phyloP scores from a whole-genome alignment of 1,139 yeast genomes.

The Sugiyamaella pinicola region DNA sequence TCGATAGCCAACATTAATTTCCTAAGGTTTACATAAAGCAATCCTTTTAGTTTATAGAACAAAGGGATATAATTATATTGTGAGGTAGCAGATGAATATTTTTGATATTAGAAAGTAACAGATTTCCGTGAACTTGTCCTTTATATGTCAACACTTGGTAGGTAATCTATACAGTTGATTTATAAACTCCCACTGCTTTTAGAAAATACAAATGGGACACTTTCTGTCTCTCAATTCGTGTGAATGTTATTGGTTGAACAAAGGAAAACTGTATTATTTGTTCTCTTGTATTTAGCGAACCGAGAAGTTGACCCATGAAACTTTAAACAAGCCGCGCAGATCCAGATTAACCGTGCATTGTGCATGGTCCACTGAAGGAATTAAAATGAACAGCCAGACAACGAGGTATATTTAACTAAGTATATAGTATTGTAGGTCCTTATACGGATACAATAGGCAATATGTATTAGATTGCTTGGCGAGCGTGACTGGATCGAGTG shows the following conservation, averaged over 20 bases:
- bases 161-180: background rate
- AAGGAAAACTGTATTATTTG: background rate
- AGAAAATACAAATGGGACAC: background rate
- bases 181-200: background rate
- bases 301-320: background rate
- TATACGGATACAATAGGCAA: too few species aligned
- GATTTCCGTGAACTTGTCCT: too few species aligned
- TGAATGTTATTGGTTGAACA: background rate
- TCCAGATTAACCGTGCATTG: background rate
- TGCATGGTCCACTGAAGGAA: background rate
- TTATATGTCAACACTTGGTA: too few species aligned
- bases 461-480: too few species aligned
- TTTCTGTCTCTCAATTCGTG: background rate
- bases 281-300: background rate
- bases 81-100: background rate
- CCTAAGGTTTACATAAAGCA: conserved; percentile 7
- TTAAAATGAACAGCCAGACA: background rate
- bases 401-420: background rate
- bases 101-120: too few species aligned
- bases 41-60: background rate
- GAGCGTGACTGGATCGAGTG: too few species aligned
- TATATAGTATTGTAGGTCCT: background rate
- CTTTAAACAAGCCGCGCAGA: background rate
- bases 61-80: background rate
- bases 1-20: background rate